Percentiles rank a stretch among this genome's conserved stretches.
These are phyloP conservation scores for Cladophialophora carrionii DNA, from an alignment of 2,329 filamentous ascomycete species.

Conservation along the genomic window DNA sequence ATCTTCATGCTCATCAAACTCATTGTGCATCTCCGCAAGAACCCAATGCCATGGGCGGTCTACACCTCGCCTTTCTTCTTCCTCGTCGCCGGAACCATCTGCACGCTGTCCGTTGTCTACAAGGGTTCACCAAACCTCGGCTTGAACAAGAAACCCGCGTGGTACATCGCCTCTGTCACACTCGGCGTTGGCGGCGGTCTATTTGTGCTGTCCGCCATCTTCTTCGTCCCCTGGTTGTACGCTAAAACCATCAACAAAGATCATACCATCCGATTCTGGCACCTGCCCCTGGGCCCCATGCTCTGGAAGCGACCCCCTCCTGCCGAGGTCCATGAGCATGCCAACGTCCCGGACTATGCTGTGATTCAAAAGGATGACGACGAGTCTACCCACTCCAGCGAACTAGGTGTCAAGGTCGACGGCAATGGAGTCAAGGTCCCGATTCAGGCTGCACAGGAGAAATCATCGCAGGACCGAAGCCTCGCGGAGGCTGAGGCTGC, in stretches of 20 bases:
- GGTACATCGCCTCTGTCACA: slow-evolving; percentile 69
- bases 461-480: neutral
- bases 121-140: slow-evolving; percentile 73
- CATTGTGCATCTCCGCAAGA: slow-evolving; percentile 70
- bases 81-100: slow-evolving; percentile 73
- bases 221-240: slow-evolving; percentile 74
- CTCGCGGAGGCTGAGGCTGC: slow-evolving; percentile 24
- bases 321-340: slow-evolving; percentile 54
- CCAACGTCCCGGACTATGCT: slow-evolving; percentile 73
- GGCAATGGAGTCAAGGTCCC: slow-evolving; percentile 30
- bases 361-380: slow-evolving; percentile 68
- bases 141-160: slow-evolving; percentile 66
- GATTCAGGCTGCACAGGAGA: neutral
- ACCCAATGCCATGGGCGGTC: slow-evolving; percentile 73
- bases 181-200: slow-evolving; percentile 67
- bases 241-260: slow-evolving; percentile 71
- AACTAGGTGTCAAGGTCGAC: slow-evolving; percentile 30
- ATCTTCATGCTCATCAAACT: slow-evolving; percentile 76
- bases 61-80: slow-evolving; percentile 76
- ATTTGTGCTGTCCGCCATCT: slow-evolving; percentile 62
- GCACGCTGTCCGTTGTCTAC: slow-evolving; percentile 75
- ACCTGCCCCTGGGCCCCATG: slow-evolving; percentile 65
- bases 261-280: slow-evolving; percentile 65
- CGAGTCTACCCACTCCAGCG: slow-evolving; percentile 12
- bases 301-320: slow-evolving; percentile 64